These are phyloP conservation scores for Protomyces inouyei DNA, from an alignment of 1,139 yeast species.

Conservation along the genomic window DNA sequence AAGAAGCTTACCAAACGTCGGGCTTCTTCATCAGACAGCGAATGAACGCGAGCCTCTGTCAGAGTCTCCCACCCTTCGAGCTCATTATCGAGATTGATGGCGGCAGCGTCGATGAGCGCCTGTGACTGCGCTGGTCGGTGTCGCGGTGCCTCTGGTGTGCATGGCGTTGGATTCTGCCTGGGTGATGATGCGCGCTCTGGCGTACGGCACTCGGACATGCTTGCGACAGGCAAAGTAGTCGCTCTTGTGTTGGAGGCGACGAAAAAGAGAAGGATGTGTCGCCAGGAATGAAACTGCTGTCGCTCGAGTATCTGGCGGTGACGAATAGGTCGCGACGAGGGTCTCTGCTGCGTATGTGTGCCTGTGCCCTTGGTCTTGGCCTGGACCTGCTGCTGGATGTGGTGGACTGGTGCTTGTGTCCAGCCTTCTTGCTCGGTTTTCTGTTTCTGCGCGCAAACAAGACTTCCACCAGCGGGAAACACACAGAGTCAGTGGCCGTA, in stretches of 20 bases:
- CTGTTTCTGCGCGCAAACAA: neutral
- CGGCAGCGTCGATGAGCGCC: neutral
- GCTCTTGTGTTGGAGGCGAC: no score
- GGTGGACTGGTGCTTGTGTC: neutral
- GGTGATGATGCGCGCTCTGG: conserved; percentile 5
- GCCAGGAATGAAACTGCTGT: neutral
- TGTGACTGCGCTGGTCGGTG: neutral
- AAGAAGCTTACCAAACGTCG: neutral
- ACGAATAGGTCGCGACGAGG: neutral
- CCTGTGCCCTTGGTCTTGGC: neutral
- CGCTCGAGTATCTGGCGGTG: neutral
- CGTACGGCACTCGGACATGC: neutral
- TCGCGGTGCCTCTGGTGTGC: conserved; percentile 6
- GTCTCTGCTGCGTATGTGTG: neutral
- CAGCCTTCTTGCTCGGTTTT: neutral
- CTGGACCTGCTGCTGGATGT: neutral
- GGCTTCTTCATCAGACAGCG: conserved; percentile 1
- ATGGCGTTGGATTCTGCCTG: conserved; percentile 8
- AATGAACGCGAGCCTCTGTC: neutral
- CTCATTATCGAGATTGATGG: neutral
- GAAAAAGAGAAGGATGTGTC: neutral
- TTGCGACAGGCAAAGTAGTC: no score
- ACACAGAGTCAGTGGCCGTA: no score
- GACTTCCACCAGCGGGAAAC: no score
- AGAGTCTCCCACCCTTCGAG: conserved; percentile 6